phyloP scores from a whole-genome alignment of 1,284 basidiomycete genomes.

The Clitocybe nebularis region DNA sequence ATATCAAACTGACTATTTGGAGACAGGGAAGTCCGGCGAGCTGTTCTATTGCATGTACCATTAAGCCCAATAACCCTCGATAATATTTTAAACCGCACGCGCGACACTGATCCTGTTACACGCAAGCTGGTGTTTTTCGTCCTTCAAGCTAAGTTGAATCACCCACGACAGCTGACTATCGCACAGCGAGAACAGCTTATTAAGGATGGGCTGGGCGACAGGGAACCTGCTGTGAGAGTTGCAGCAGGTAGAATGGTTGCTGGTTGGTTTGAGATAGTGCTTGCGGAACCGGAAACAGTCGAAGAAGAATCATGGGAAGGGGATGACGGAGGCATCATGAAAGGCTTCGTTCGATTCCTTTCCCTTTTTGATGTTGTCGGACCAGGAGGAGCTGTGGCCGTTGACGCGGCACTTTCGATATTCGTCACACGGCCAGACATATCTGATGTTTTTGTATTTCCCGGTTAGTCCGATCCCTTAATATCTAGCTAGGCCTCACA shows the following conservation, averaged over 20 bases:
- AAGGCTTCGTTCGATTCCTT: conserved; percentile 38
- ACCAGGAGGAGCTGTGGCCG: conserved; percentile 39
- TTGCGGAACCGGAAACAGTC: conserved; percentile 26
- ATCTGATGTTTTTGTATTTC: conserved; percentile 64
- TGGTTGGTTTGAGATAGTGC: conserved; percentile 67
- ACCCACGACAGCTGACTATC: conserved; percentile 69
- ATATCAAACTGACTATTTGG: neutral
- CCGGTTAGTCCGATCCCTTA: conserved; percentile 43
- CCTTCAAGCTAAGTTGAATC: conserved; percentile 56
- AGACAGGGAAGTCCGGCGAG: conserved; percentile 88
- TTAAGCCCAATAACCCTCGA: conserved; percentile 60
- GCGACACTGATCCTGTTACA: conserved; percentile 82
- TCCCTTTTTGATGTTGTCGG: conserved; percentile 46
- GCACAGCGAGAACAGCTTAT: conserved; percentile 78
- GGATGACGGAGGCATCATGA: conserved; percentile 46
- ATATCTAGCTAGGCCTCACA: conserved; percentile 1
- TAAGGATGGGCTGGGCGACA: conserved; percentile 82
- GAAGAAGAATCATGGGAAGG: conserved; percentile 35
- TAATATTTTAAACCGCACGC: conserved; percentile 73
- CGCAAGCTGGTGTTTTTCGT: conserved; percentile 81
- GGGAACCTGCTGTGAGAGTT: conserved; percentile 78
- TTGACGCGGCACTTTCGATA: conserved; percentile 41
- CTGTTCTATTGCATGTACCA: conserved; percentile 79
- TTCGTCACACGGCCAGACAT: conserved; percentile 40
- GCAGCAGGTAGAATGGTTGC: conserved; percentile 79